phyloP scores from a whole-genome alignment of 2,329 filamentous ascomycete species.

The Trichoderma sp. region DNA sequence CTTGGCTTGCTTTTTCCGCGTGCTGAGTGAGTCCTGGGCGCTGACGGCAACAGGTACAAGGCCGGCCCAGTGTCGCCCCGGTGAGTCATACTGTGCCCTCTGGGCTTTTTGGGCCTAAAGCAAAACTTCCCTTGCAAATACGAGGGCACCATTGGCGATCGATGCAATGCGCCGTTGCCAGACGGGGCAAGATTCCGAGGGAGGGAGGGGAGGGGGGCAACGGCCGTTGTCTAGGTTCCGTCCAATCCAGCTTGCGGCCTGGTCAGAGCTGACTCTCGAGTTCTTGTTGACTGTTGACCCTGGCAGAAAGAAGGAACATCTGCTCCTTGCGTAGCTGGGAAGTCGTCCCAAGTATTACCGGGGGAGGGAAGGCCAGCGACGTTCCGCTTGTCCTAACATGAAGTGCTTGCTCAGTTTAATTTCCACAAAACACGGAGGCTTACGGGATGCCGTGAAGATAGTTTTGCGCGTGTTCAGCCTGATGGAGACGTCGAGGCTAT shows the following conservation, averaged over 20 bases:
- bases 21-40: too few relatives aligned
- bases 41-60: constrained; percentile 6
- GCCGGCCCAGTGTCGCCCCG: background rate
- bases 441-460: background rate
- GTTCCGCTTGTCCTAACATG: background rate
- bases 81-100: constrained; percentile 3
- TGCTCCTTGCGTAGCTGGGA: constrained; percentile 25
- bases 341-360: background rate
- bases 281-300: background rate
- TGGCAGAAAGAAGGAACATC: background rate
- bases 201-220: background rate
- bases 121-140: constrained; percentile 15
- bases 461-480: background rate
- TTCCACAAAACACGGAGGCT: constrained; percentile 14
- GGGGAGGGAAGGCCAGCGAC: background rate
- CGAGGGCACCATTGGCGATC: constrained; percentile 24
- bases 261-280: constrained; percentile 13
- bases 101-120: background rate
- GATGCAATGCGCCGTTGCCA: constrained; percentile 14
- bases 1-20: background rate
- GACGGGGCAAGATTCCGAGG: constrained; percentile 24
- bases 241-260: constrained; percentile 13
- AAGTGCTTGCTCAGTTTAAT: background rate
- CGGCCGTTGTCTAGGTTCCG: too few relatives aligned
- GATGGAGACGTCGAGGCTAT: background rate